Conservation (phyloP, 2,329 filamentous ascomycete genomes). For the Xylariaceae sp. region DNA sequence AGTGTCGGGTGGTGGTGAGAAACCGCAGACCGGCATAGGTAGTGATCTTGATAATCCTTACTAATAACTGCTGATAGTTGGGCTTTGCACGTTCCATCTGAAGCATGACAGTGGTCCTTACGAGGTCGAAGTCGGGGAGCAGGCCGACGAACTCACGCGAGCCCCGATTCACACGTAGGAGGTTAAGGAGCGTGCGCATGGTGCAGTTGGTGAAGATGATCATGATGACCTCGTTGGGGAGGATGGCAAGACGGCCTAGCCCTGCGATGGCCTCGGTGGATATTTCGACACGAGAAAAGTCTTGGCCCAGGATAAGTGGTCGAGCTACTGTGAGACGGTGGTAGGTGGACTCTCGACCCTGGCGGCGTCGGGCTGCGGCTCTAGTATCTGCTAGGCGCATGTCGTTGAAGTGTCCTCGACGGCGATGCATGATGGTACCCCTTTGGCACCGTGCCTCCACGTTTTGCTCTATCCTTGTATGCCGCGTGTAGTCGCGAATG, state of each 20-base stretch:
- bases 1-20: conserved; percentile 23
- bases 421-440: no score
- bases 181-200: conserved; percentile 25
- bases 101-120: conserved; percentile 21
- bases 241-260: conserved; percentile 23
- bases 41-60: conserved; percentile 26
- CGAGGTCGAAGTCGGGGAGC: conserved; percentile 19
- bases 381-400: no score
- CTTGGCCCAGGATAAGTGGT: conserved; percentile 17
- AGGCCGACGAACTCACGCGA: conserved; percentile 8
- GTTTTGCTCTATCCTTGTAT: no score
- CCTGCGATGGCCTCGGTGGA: conserved; percentile 17
- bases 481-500: no score
- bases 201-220: conserved; percentile 28
- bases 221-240: conserved; percentile 33
- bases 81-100: conserved; percentile 25
- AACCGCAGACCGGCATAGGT: conserved; percentile 25
- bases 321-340: neutral
- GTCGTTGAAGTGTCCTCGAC: no score
- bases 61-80: conserved; percentile 24
- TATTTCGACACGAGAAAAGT: neutral
- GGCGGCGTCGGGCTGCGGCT: neutral
- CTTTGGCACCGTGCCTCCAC: no score
- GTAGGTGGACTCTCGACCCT: neutral
- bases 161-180: conserved; percentile 27